These are phyloP conservation scores for Pinus albicaulis DNA, from an alignment of 75 land plant species.

Conservation along the genomic window DNA sequence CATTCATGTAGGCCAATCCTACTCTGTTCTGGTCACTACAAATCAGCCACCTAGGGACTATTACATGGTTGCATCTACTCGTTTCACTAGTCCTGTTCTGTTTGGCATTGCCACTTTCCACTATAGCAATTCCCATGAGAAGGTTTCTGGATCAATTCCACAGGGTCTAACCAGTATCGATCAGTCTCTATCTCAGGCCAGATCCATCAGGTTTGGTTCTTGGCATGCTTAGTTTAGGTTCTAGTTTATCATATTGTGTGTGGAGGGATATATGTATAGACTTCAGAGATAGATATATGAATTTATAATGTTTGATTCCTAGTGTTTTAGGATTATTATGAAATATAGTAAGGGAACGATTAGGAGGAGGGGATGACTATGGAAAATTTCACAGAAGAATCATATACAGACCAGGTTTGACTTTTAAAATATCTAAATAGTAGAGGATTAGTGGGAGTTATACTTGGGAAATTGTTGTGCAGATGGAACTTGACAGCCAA, in stretches of 20 bases:
- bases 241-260: neutral
- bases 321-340: too few relatives aligned
- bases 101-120: slow-evolving; percentile 56
- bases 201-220: slow-evolving; percentile 45
- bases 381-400: too few relatives aligned
- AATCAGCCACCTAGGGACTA: slow-evolving; percentile 39
- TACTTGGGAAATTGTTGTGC: neutral
- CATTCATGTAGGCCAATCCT: slow-evolving; percentile 50
- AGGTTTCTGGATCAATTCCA: slow-evolving; percentile 50
- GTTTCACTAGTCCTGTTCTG: slow-evolving; percentile 50
- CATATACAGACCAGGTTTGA: too few relatives aligned
- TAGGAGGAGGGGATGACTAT: too few relatives aligned
- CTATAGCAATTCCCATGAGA: slow-evolving; percentile 50
- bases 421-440: neutral
- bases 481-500: slow-evolving; percentile 74
- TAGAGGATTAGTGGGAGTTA: neutral
- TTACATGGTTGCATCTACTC: slow-evolving; percentile 41
- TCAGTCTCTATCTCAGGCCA: slow-evolving; percentile 61
- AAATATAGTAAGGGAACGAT: too few relatives aligned
- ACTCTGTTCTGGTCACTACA: slow-evolving; percentile 44
- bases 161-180: slow-evolving; percentile 67
- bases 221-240: neutral
- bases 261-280: neutral
- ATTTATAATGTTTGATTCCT: neutral
- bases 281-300: neutral